A percentile compares a stretch with the other conserved stretches of the same genome.
Evolutionary conservation across 225 moss, liverwort and hornwort species (phyloP).

Genomic region (Marchantia polymorpha): DNA sequence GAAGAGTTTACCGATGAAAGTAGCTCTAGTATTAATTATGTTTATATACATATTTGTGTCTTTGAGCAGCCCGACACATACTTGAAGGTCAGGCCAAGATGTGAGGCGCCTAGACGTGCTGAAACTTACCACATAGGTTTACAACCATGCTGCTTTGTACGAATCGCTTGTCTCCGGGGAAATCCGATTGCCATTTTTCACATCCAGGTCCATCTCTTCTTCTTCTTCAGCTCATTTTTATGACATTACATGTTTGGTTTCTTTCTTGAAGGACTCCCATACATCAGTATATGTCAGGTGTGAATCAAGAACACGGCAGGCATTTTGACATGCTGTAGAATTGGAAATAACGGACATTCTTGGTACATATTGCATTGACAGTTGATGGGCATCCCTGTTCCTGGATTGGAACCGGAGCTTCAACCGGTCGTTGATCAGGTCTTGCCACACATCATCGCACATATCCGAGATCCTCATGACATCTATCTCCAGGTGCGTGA

Average conservation of each 20-base stretch:
- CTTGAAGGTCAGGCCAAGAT: conserved; percentile 79
- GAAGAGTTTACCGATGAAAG: background rate
- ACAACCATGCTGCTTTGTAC: conserved; percentile 86
- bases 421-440: conserved; percentile 85
- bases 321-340: background rate
- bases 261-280: background rate
- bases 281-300: background rate
- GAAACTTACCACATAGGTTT: conserved; percentile 70
- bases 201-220: conserved; percentile 59
- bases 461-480: conserved; percentile 82
- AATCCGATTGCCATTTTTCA: conserved; percentile 89
- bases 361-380: conserved; percentile 28
- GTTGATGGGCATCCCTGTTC: conserved; percentile 89
- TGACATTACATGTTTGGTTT: background rate
- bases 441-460: conserved; percentile 72
- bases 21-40: background rate
- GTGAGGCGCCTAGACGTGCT: conserved; percentile 90
- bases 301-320: background rate
- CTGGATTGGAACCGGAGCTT: conserved; percentile 89
- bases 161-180: conserved; percentile 85
- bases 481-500: conserved; percentile 71
- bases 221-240: background rate
- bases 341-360: background rate
- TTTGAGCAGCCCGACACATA: conserved; percentile 79
- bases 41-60: background rate